Base-by-base conservation (phyloP, 208 protist genomes). In the Borovskyia barvae region DNA sequence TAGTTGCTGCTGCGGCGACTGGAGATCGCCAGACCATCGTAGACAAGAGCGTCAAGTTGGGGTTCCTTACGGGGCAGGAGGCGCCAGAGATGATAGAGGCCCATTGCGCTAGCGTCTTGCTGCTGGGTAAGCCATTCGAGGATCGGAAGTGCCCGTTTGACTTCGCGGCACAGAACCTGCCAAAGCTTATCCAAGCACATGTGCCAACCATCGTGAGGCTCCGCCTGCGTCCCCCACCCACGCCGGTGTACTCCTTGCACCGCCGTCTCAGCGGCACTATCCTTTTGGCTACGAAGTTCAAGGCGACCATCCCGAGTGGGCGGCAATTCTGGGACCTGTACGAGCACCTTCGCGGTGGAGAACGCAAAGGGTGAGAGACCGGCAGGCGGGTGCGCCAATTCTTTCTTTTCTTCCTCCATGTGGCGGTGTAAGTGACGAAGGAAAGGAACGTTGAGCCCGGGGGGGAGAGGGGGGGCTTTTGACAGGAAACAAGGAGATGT, bases 41-140 rank as follows among this genome's bases (percentile, higher is more conserved):
- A 5, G 75, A 81, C 17, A 87, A 89, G 46, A 98, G 94, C 24
- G 82, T 87, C 24, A 55, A 73, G 12, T 77, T 99, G 15, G 96
- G 97, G n/a, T 98, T 98, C 56, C 82, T 99, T n/a, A 98, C 95
- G 0, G 97, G 97, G 12, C 75, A 90, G 22, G 96, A 98, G 77
- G 74, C 72, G 39, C 60, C 77, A 41, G 82, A 85, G 33, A 98
- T 98, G 96, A 66, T 90, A 5, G 80, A 97, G 20, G 97, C 95
- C 7, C 94, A 98, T 65, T 81, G 76, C 7, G 53, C 72, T 14
- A 95, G 95, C 33, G 92, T 97, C 2, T 29, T 93, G 40, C 75
- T 97, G 41, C 66, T 98, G 0, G 91, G 90, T 20, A 87, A 94
- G 63, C 93, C 95, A 5, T 99, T 99, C 51, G 66, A 75, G 12